These are phyloP conservation scores for Aureobasidium sp. DNA, from an alignment of 2,329 filamentous ascomycete species.

Conservation along the genomic window DNA sequence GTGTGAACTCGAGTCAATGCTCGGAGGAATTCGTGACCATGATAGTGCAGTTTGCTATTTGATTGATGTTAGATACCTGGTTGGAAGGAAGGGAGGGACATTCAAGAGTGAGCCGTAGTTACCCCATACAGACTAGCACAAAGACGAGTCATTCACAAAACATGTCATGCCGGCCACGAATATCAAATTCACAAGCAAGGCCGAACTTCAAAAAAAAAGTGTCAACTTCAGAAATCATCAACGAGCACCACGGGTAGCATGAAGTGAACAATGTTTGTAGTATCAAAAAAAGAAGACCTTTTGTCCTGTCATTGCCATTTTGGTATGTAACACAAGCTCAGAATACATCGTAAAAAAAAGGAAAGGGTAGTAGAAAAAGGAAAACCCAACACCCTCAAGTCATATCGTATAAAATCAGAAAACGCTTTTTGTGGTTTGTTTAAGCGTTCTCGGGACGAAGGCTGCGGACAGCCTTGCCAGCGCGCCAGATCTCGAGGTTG, in stretches of 20 bases:
- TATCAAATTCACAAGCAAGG: constrained; percentile 1
- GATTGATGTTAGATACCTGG: too few relatives aligned
- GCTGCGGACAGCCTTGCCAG: constrained; percentile 85
- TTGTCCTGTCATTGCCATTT: constrained; percentile 14
- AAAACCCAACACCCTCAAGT: not conserved
- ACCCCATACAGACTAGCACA: not conserved
- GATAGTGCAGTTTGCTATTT: too few relatives aligned
- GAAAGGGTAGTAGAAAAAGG: not conserved
- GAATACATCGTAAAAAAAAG: constrained; percentile 10
- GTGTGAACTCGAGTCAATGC: too few relatives aligned
- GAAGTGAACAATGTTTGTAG: not conserved
- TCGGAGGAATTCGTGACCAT: too few relatives aligned
- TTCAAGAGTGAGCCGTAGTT: not conserved
- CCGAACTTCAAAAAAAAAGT: not conserved
- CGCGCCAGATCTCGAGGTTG: constrained; percentile 96
- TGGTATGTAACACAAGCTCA: constrained; percentile 11
- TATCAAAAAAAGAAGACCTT: constrained; percentile 7
- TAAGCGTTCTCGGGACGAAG: constrained; percentile 31
- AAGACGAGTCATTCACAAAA: constrained; percentile 1
- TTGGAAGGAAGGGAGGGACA: too few relatives aligned
- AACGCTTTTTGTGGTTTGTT: constrained; percentile 1
- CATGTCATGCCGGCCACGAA: not conserved
- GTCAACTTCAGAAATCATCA: not conserved
- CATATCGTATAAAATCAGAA: constrained; percentile 8
- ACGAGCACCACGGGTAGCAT: not conserved